These are phyloP conservation scores for Cercospora canescens DNA, from an alignment of 2,329 filamentous ascomycete genomes.

Conservation along the genomic window DNA sequence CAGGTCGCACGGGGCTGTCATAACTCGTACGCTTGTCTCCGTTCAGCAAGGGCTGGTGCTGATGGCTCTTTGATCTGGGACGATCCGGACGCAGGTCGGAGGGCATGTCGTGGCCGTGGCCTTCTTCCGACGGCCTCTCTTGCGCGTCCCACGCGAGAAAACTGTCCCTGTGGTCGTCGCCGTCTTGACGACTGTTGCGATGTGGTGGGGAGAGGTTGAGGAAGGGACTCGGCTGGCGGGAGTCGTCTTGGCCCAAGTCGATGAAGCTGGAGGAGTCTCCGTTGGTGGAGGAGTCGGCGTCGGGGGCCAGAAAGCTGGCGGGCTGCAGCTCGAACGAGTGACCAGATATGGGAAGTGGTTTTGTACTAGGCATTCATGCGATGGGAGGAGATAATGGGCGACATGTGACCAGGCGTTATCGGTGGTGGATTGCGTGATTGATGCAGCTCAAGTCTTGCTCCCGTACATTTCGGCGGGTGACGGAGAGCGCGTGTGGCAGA, in stretches of 20 bases:
- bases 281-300: constrained; percentile 25
- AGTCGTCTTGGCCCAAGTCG: constrained; percentile 32
- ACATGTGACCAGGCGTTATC: background rate
- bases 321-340: constrained; percentile 14
- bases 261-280: constrained; percentile 33
- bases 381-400: constrained; percentile 2
- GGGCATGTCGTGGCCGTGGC: constrained; percentile 45
- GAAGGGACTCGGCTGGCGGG: constrained; percentile 35
- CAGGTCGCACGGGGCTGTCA: constrained; percentile 40
- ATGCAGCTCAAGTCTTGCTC: background rate
- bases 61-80: constrained; percentile 22
- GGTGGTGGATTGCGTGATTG: background rate
- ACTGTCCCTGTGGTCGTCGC: constrained; percentile 34
- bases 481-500: background rate
- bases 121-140: constrained; percentile 25
- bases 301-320: constrained; percentile 23
- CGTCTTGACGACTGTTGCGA: constrained; percentile 14
- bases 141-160: constrained; percentile 49
- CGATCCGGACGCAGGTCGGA: constrained; percentile 48
- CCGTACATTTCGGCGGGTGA: background rate
- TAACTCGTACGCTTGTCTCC: constrained; percentile 42
- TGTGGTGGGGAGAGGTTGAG: constrained; percentile 27
- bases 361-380: constrained; percentile 32
- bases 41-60: constrained; percentile 53
- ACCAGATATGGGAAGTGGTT: constrained; percentile 1